These are phyloP conservation scores for Xylaria multiplex DNA, from an alignment of 2,329 filamentous ascomycete species.

Conservation along the genomic window DNA sequence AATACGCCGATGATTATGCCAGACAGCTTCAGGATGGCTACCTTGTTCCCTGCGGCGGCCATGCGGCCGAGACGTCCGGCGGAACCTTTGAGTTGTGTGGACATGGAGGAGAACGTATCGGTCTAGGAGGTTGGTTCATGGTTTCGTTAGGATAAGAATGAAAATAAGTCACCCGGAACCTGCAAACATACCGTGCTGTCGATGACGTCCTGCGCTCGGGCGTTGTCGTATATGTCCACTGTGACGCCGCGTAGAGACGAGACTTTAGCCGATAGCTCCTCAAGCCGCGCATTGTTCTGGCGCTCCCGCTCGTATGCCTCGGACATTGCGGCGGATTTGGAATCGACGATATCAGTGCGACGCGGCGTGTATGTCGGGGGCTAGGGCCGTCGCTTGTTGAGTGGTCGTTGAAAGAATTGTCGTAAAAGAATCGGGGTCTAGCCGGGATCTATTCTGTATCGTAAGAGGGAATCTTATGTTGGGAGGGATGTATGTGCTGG, in stretches of 20 bases:
- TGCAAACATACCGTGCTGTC: constrained; percentile 76
- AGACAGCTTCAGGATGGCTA: constrained; percentile 89
- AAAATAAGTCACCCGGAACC: constrained; percentile 1
- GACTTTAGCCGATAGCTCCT: constrained; percentile 90
- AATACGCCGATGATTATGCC: constrained; percentile 81
- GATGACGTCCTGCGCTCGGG: constrained; percentile 85
- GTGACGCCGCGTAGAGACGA: constrained; percentile 92
- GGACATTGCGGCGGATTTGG: constrained; percentile 62
- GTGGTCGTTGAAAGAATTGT: constrained; percentile 10
- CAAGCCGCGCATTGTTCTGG: constrained; percentile 95
- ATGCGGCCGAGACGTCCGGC: constrained; percentile 85
- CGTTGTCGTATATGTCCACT: constrained; percentile 97
- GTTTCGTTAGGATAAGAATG: background rate
- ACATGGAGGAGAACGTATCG: constrained; percentile 92
- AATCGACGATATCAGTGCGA: background rate
- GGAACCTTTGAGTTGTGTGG: constrained; percentile 82
- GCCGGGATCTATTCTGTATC: constrained; percentile 1
- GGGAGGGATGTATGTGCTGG: constrained; percentile 3
- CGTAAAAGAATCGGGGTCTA: background rate
- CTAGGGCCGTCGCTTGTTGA: background rate
- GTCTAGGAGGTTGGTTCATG: constrained; percentile 65
- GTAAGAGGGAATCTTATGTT: background rate
- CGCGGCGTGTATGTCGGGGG: background rate
- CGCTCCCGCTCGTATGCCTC: constrained; percentile 82
- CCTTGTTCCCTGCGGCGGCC: constrained; percentile 89